Evolutionary conservation across 345 rosid species (phyloP).

Genomic region (Heritiera littoralis): DNA sequence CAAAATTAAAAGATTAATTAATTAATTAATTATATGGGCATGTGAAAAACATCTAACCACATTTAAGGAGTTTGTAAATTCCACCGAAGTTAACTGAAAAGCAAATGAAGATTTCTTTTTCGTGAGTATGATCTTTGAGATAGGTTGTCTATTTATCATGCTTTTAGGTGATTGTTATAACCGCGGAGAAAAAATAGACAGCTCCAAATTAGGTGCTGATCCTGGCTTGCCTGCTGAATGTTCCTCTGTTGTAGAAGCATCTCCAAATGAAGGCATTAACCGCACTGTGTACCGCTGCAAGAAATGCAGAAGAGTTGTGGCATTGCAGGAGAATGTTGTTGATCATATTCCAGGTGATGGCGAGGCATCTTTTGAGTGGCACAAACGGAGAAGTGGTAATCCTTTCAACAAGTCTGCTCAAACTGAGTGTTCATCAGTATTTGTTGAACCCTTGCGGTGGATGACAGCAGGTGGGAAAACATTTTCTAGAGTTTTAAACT

Average conservation of each 20-base stretch:
- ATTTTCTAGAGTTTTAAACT: neutral
- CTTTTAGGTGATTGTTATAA: conserved; percentile 62
- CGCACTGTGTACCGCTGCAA: conserved; percentile 57
- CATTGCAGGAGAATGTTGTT: conserved; percentile 64
- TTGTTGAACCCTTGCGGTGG: conserved; percentile 81
- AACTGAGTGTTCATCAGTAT: conserved; percentile 65
- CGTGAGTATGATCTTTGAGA: neutral
- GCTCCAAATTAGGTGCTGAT: conserved; percentile 68
- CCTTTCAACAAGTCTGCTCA: conserved; percentile 53
- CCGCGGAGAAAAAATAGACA: conserved; percentile 75
- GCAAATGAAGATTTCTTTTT: neutral
- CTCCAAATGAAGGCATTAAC: conserved; percentile 36
- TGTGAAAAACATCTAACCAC: neutral
- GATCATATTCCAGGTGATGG: conserved; percentile 77
- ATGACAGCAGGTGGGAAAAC: conserved; percentile 61
- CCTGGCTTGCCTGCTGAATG: conserved; percentile 48
- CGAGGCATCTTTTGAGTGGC: conserved; percentile 66
- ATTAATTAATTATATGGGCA: neutral
- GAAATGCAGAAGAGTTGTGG: conserved; percentile 80
- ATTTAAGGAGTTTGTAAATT: neutral
- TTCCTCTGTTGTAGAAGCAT: conserved; percentile 36
- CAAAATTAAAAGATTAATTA: too few relatives aligned
- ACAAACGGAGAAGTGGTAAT: conserved; percentile 58
- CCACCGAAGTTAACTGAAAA: neutral
- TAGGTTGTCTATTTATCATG: conserved; percentile 1